These are phyloP conservation scores for Camellia sinensis DNA, from an alignment of 148 eudicot species.

Conservation along the genomic window DNA sequence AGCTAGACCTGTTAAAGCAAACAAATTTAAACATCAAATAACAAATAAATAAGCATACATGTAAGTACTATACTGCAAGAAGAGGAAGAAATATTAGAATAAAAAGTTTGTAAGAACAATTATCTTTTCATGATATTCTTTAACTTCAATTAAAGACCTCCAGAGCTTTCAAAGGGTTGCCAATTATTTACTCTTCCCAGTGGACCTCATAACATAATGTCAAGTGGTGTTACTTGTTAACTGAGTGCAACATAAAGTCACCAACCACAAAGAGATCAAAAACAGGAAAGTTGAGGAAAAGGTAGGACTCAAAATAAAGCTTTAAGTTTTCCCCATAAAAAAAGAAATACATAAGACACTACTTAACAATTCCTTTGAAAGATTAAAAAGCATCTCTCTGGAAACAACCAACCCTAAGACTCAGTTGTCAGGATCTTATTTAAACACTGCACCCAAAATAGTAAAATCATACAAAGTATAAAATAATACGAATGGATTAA, in stretches of 20 bases:
- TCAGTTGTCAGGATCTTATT: background rate
- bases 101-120: background rate
- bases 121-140: too few species aligned
- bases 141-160: too few species aligned
- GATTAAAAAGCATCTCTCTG: background rate
- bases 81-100: background rate
- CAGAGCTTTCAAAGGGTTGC: too few species aligned
- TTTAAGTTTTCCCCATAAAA: background rate
- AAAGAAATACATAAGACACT: background rate
- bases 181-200: too few species aligned
- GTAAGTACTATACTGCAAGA: background rate
- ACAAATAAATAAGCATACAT: background rate
- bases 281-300: background rate
- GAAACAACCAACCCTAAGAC: background rate
- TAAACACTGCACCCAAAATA: background rate
- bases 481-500: background rate
- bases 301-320: too few species aligned
- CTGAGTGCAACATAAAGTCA: background rate
- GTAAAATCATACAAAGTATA: background rate
- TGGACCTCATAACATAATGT: too few species aligned
- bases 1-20: slow-evolving; percentile 66
- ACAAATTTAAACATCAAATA: slow-evolving; percentile 4
- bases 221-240: too few species aligned
- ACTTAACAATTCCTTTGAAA: background rate
- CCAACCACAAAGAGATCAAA: background rate